Evolutionary conservation across 257 asterid genomes (phyloP).

Genomic region (Haberlea rhodopensis): DNA sequence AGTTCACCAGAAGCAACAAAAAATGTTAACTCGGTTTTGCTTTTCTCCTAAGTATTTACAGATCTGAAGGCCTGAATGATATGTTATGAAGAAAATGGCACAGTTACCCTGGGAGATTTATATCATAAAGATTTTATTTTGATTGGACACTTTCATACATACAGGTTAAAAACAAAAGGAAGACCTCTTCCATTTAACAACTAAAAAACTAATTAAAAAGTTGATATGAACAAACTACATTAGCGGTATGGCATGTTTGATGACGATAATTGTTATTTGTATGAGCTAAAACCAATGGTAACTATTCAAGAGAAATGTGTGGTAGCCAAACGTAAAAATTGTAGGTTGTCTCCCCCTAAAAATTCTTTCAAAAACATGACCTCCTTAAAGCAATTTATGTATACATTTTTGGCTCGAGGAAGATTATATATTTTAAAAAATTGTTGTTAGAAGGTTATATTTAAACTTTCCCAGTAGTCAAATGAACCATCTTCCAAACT

Average conservation of each 20-base stretch:
- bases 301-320: background rate
- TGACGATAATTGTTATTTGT: too few relatives aligned
- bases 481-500: too few relatives aligned
- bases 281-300: slow-evolving; percentile 4
- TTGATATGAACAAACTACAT: background rate
- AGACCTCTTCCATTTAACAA: background rate
- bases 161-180: slow-evolving; percentile 1
- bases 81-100: too few relatives aligned
- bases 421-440: too few relatives aligned
- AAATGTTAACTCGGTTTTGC: too few relatives aligned
- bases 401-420: too few relatives aligned
- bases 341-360: too few relatives aligned
- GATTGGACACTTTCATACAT: background rate
- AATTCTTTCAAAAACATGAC: too few relatives aligned
- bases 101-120: background rate
- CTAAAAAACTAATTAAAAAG: background rate
- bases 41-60: background rate
- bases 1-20: background rate
- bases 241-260: slow-evolving; percentile 3
- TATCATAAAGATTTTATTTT: background rate
- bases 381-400: too few relatives aligned
- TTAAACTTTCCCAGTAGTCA: too few relatives aligned
- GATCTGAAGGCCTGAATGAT: slow-evolving; percentile 3
- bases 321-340: slow-evolving; percentile 6
- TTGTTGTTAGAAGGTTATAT: too few relatives aligned